Evolutionary conservation across 2,329 filamentous ascomycete species (phyloP).

Genomic region (Claviceps purpurea): DNA sequence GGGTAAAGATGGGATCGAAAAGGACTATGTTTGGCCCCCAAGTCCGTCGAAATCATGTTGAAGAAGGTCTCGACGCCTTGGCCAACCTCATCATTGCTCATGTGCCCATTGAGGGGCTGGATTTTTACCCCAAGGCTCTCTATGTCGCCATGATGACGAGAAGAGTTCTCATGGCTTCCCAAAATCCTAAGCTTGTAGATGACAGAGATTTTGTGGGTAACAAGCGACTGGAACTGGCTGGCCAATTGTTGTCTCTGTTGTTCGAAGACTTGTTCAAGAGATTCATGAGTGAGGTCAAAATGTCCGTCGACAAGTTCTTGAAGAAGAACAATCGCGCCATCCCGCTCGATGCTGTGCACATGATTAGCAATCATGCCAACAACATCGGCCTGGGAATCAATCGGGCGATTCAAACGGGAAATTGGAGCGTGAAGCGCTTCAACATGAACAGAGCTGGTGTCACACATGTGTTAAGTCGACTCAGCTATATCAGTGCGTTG

Average conservation of each 20-base stretch:
- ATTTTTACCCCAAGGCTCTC: constrained; percentile 93
- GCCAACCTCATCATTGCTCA: constrained; percentile 91
- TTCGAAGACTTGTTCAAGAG: constrained; percentile 98
- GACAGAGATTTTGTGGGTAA: constrained; percentile 97
- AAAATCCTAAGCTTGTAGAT: constrained; percentile 80
- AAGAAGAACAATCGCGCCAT: constrained; percentile 87
- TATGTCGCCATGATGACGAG: constrained; percentile 96
- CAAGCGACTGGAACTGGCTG: constrained; percentile 87
- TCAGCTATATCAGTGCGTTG: constrained; percentile 92
- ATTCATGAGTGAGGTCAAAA: constrained; percentile 77
- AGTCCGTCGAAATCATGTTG: constrained; percentile 63
- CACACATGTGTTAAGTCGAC: constrained; percentile 84
- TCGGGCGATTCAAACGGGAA: constrained; percentile 89
- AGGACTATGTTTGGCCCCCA: constrained; percentile 40
- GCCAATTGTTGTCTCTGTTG: constrained; percentile 80
- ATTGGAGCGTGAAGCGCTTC: constrained; percentile 96
- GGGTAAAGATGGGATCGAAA: constrained; percentile 75
- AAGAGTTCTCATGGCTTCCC: constrained; percentile 86
- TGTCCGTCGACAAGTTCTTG: constrained; percentile 87
- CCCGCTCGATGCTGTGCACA: constrained; percentile 73
- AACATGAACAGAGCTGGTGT: constrained; percentile 97
- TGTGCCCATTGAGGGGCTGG: constrained; percentile 77
- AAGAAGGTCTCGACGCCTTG: constrained; percentile 85
- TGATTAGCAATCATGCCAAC: constrained; percentile 73
- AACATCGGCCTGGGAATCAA: constrained; percentile 90